Conservation (phyloP, 208 protist genomes). For the Perkinsela sp. region DNA sequence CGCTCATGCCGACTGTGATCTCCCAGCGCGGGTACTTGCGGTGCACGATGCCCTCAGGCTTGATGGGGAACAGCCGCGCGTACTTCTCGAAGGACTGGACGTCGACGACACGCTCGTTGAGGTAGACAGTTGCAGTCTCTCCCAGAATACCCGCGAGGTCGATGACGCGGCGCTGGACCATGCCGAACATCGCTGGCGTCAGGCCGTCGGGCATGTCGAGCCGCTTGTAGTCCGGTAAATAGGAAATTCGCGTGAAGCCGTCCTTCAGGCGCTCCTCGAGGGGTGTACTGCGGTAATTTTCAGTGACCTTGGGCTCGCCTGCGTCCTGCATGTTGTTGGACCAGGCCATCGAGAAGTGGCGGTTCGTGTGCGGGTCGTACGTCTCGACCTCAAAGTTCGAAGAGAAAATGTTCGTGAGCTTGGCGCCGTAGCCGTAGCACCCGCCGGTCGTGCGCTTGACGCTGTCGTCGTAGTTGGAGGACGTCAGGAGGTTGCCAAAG, state of each 20-base stretch:
- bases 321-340: slow-evolving; percentile 83
- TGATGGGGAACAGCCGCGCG: slow-evolving; percentile 30
- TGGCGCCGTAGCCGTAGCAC: slow-evolving; percentile 85
- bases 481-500: slow-evolving; percentile 83
- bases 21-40: slow-evolving; percentile 4
- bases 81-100: slow-evolving; percentile 88
- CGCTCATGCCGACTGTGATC: slow-evolving; percentile 9
- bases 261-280: slow-evolving; percentile 8
- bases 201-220: slow-evolving; percentile 35
- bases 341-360: slow-evolving; percentile 77
- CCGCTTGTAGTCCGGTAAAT: slow-evolving; percentile 54
- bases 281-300: slow-evolving; percentile 42
- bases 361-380: slow-evolving; percentile 42
- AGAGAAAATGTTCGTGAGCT: slow-evolving; percentile 98
- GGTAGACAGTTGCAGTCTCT: slow-evolving; percentile 48
- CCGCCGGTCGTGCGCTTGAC: slow-evolving; percentile 67
- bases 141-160: slow-evolving; percentile 69
- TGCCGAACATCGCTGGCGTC: slow-evolving; percentile 40
- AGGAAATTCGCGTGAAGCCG: slow-evolving; percentile 50
- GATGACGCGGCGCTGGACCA: slow-evolving; percentile 64
- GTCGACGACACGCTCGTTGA: slow-evolving; percentile 76
- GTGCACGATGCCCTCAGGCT: not conserved
- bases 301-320: slow-evolving; percentile 52
- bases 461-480: slow-evolving; percentile 84
- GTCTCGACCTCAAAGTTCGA: slow-evolving; percentile 80